Evolutionary conservation across 306 rosid species (phyloP).

Genomic region (Lathyrus aphaca): DNA sequence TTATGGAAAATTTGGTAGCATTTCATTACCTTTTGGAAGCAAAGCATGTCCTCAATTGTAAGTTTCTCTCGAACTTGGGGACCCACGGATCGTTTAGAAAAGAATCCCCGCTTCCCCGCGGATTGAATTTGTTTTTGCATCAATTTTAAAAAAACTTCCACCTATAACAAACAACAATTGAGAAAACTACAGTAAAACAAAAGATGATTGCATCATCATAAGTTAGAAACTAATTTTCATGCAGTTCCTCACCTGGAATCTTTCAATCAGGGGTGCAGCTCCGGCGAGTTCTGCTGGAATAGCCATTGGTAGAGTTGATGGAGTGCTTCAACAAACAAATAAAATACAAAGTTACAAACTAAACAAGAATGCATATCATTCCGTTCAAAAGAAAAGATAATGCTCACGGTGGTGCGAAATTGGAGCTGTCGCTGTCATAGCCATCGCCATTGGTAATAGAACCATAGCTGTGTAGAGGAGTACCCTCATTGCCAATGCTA

Average conservation of each 20-base stretch:
- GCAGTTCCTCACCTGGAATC: conserved; percentile 69
- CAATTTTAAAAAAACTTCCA: conserved; percentile 75
- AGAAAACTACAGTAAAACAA: conserved; percentile 14
- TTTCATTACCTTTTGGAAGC: conserved; percentile 74
- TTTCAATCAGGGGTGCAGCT: conserved; percentile 76
- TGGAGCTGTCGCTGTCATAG: conserved; percentile 73
- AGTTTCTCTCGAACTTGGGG: conserved; percentile 70
- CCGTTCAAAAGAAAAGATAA: conserved; percentile 3
- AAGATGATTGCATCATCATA: conserved; percentile 13
- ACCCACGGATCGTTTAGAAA: conserved; percentile 73
- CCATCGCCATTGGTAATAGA: conserved; percentile 59
- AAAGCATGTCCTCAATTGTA: conserved; percentile 85
- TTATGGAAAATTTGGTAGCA: conserved; percentile 19
- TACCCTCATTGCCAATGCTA: conserved; percentile 60
- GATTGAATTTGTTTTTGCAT: conserved; percentile 95
- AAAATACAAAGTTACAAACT: neutral
- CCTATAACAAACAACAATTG: conserved; percentile 48
- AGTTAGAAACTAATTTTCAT: conserved; percentile 16
- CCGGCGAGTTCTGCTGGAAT: conserved; percentile 81
- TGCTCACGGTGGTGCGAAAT: conserved; percentile 83
- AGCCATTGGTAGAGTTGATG: conserved; percentile 65
- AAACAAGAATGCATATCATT: conserved; percentile 4
- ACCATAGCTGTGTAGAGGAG: conserved; percentile 54
- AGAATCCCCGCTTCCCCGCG: conserved; percentile 88
- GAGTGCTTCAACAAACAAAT: conserved; percentile 62